These are phyloP conservation scores for Apophysomyces trapeziformis DNA, from an alignment of 371 early-diverging fungal species.

Conservation along the genomic window DNA sequence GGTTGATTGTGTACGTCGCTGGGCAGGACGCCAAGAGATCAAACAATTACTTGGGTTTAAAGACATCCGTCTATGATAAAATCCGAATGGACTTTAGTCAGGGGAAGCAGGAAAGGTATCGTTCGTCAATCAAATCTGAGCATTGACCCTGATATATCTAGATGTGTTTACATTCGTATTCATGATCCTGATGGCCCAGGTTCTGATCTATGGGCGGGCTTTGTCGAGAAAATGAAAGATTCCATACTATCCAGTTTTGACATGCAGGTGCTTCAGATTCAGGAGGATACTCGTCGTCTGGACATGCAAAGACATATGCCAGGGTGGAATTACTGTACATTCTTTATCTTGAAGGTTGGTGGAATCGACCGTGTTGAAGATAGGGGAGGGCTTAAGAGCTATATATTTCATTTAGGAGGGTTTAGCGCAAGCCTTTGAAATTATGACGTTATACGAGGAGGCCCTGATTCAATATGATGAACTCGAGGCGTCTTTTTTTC, in stretches of 20 bases:
- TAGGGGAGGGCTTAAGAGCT: not conserved
- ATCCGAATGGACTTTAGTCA: constrained; percentile 87
- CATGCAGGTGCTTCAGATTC: constrained; percentile 75
- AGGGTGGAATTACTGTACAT: constrained; percentile 98
- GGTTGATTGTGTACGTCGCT: constrained; percentile 88
- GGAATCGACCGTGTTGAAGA: constrained; percentile 9
- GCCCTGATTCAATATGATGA: constrained; percentile 95
- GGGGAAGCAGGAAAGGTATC: constrained; percentile 71
- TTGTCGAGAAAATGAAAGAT: constrained; percentile 81
- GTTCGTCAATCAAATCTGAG: not conserved
- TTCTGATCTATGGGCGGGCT: constrained; percentile 78
- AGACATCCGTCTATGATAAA: constrained; percentile 81
- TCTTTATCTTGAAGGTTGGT: constrained; percentile 83
- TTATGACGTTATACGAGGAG: constrained; percentile 85
- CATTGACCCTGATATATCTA: constrained; percentile 16
- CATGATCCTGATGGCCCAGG: constrained; percentile 64
- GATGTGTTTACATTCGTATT: constrained; percentile 66
- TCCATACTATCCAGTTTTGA: constrained; percentile 81
- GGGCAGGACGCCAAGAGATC: constrained; percentile 66
- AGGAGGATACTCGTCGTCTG: constrained; percentile 87
- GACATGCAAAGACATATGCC: constrained; percentile 92
- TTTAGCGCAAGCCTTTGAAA: constrained; percentile 84
- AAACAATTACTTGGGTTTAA: constrained; percentile 68
- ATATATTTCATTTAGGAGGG: constrained; percentile 61
- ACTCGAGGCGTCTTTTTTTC: constrained; percentile 90